These are phyloP conservation scores for Dictyostelium citrinum DNA, from an alignment of 78 protist genomes.

Conservation along the genomic window DNA sequence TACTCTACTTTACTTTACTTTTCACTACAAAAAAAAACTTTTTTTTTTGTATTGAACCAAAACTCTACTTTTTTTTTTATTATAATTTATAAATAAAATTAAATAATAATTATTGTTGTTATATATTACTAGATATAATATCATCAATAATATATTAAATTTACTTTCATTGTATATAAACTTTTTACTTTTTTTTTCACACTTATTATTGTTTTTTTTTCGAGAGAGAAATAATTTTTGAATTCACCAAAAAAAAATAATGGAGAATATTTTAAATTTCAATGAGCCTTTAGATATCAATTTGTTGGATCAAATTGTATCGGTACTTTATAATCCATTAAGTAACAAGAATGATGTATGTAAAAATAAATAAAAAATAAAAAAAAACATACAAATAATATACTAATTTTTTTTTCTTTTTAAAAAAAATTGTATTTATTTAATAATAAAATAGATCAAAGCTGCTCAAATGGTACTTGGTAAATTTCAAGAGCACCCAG, in stretches of 20 bases:
- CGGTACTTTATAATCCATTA: neutral
- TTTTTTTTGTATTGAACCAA: neutral
- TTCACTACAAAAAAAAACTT: neutral
- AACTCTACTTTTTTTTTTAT: too few relatives aligned
- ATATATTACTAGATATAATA: neutral
- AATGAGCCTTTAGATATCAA: conserved; percentile 80
- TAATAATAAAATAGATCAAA: conserved; percentile 14
- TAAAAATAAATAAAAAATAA: conserved; percentile 64
- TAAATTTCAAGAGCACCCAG: conserved; percentile 89
- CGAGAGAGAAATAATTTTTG: neutral
- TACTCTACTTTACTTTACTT: too few relatives aligned
- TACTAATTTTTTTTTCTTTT: neutral
- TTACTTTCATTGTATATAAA: neutral
- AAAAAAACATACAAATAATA: too few relatives aligned
- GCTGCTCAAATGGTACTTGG: conserved; percentile 80
- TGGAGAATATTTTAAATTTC: conserved; percentile 87
- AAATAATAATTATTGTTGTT: neutral
- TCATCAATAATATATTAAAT: neutral
- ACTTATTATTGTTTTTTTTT: neutral
- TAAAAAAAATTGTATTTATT: too few relatives aligned
- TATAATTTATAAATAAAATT: neutral
- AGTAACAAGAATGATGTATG: conserved; percentile 36
- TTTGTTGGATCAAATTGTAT: conserved; percentile 81
- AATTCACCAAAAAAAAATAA: neutral
- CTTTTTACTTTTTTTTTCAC: neutral